These are phyloP conservation scores for Linanthus parryae DNA, from an alignment of 148 eudicot species.

Conservation along the genomic window DNA sequence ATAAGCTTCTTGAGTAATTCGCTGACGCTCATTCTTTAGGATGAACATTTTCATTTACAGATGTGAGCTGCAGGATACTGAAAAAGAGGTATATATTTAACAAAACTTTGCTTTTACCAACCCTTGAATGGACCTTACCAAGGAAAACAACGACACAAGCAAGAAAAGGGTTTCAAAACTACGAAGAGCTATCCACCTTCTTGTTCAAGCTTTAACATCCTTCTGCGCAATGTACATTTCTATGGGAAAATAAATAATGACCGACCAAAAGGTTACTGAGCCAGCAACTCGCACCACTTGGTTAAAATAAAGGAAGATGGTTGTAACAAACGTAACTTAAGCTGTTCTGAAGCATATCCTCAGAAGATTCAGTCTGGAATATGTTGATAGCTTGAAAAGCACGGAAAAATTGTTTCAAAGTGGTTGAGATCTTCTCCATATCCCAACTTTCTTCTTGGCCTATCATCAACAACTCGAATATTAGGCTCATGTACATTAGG, in stretches of 20 bases:
- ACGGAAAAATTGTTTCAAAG: too few relatives aligned
- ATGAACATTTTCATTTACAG: too few relatives aligned
- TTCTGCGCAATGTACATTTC: conserved; percentile 48
- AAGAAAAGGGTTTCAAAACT: conserved; percentile 25
- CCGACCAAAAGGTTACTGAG: conserved; percentile 53
- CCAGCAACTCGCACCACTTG: conserved; percentile 53
- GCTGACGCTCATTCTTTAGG: too few relatives aligned
- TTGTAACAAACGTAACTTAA: conserved; percentile 42
- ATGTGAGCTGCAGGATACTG: too few relatives aligned
- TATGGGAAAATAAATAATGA: conserved; percentile 49
- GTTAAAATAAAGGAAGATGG: conserved; percentile 51
- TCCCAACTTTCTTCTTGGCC: too few relatives aligned
- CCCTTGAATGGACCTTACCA: conserved; percentile 45
- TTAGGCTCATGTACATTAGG: too few relatives aligned
- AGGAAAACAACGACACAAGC: conserved; percentile 31
- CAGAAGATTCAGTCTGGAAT: conserved; percentile 29
- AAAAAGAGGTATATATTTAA: too few relatives aligned
- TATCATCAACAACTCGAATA: too few relatives aligned
- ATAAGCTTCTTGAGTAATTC: too few relatives aligned
- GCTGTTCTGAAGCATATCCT: conserved; percentile 44
- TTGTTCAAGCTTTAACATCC: conserved; percentile 35
- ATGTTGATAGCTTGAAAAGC: conserved; percentile 15
- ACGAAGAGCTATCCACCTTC: conserved; percentile 32
- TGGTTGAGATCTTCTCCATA: too few relatives aligned
- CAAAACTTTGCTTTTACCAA: conserved; percentile 35